Base-by-base conservation (phyloP, 2,329 filamentous ascomycete species). In the Ophiostoma tasmaniense region DNA sequence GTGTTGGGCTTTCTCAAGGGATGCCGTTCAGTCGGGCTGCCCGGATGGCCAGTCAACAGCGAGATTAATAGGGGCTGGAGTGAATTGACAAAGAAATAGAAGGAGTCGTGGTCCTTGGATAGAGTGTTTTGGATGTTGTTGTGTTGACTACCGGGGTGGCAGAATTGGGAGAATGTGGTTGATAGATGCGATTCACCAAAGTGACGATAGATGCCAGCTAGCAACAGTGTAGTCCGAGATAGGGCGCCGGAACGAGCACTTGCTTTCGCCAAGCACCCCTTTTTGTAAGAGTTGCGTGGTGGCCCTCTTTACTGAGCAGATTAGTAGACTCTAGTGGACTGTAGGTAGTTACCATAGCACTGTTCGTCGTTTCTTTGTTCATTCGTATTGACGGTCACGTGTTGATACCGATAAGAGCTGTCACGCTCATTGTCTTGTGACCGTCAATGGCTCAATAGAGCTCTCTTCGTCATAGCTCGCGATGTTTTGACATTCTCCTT, bases 161-260 rank as follows among this genome's bases (percentile, higher is more conserved):
- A 13, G n/a, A 62, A 62, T 33, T 6, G 59, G 8, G 33, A 33
- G 1, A 8, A 33, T 33, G 59, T 30, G 59, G 37, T 62, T 30
- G 59, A 33, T 3, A 37, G 28, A 35, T 55, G 50, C 33, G 50
- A 22, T 55, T 4, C 8, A 22, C 1, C 4, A 35, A 5, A 35
- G 28, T 33, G 59, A 35, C 28, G 59, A 62, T 62, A 28, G 59
- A 62, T 62, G 59, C 59, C 59, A 62, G 59, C 59, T 62, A 62
- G 50, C 59, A 62, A 37, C 17, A 35, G 28, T 33, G 37, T 35
- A 62, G 20, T 35, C 59, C 59, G 59, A 62, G 50, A 55, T 35
- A 62, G 59, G 59, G 28, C 59, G 59, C 59, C 30, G 59, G 59
- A 61, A 61, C 55, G 11, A n/a, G 59, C 59, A 30, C 30, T 62